These are phyloP conservation scores for Rehmannia glutinosa DNA, from an alignment of 257 asterid species.

Conservation along the genomic window DNA sequence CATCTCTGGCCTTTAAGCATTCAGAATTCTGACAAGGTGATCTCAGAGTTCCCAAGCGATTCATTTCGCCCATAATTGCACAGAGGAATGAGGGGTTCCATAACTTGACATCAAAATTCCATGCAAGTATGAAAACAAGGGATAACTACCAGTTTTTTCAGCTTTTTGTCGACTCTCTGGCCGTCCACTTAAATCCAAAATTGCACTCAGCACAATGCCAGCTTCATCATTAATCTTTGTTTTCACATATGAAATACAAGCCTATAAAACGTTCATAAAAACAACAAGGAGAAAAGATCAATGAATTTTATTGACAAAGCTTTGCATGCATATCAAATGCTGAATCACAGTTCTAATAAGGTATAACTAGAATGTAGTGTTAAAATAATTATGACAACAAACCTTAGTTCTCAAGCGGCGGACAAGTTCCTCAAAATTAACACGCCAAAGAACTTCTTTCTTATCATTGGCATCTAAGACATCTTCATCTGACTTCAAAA, in stretches of 20 bases:
- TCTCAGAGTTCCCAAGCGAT: not conserved
- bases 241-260: conserved; percentile 63
- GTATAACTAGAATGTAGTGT: not conserved
- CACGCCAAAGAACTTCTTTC: conserved; percentile 90
- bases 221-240: conserved; percentile 51
- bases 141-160: conserved; percentile 52
- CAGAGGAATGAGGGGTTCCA: not conserved
- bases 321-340: not conserved
- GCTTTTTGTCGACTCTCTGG: conserved; percentile 41
- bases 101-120: not conserved
- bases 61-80: not conserved
- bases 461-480: conserved; percentile 27
- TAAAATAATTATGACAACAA: conserved; percentile 11
- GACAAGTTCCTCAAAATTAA: conserved; percentile 75
- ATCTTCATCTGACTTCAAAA: conserved; percentile 40
- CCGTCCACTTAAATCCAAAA: conserved; percentile 48
- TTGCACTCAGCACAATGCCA: conserved; percentile 67
- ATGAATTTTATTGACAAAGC: conserved; percentile 1
- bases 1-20: not conserved
- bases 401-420: conserved; percentile 73
- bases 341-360: not conserved
- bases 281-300: not conserved
- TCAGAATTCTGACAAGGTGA: not conserved
- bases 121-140: conserved; percentile 6
- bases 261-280: conserved; percentile 31